These are phyloP conservation scores for Aphanomyces euteiches DNA, from an alignment of 352 stramenopile species.

Conservation along the genomic window DNA sequence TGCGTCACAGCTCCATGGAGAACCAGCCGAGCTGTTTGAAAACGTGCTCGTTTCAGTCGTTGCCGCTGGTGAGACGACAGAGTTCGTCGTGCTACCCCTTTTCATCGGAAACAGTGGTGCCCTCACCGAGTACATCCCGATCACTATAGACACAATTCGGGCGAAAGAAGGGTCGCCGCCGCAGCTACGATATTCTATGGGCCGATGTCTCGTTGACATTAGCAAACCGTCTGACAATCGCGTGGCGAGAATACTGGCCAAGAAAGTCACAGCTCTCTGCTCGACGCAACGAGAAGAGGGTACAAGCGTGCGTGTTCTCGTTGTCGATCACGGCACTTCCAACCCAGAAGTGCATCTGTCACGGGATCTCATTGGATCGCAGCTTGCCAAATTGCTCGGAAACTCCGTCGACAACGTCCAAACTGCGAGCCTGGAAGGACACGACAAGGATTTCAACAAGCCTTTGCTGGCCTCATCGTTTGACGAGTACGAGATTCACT, in stretches of 20 bases:
- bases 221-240: slow-evolving; percentile 46
- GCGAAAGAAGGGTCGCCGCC: background rate
- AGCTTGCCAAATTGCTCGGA: slow-evolving; percentile 45
- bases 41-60: slow-evolving; percentile 41
- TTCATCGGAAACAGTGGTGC: slow-evolving; percentile 78
- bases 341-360: slow-evolving; percentile 66
- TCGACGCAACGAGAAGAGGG: slow-evolving; percentile 15
- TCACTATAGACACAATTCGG: slow-evolving; percentile 13
- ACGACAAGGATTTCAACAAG: slow-evolving; percentile 78
- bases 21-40: slow-evolving; percentile 63
- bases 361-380: slow-evolving; percentile 51
- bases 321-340: slow-evolving; percentile 74
- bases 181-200: slow-evolving; percentile 34
- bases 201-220: slow-evolving; percentile 56
- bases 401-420: slow-evolving; percentile 43
- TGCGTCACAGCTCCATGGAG: slow-evolving; percentile 49
- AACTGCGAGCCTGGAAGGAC: slow-evolving; percentile 74
- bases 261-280: slow-evolving; percentile 48
- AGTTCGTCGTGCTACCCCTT: slow-evolving; percentile 65
- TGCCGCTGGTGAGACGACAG: slow-evolving; percentile 16
- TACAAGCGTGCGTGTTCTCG: slow-evolving; percentile 46
- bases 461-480: slow-evolving; percentile 64
- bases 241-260: slow-evolving; percentile 56
- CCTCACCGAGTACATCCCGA: slow-evolving; percentile 70
- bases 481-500: slow-evolving; percentile 56